A percentile compares a stretch with the other conserved stretches of the same genome.
phyloP scores from a whole-genome alignment of 495 filamentous ascomycete genomes.

The Pseudomonodictys pantanalensis region DNA sequence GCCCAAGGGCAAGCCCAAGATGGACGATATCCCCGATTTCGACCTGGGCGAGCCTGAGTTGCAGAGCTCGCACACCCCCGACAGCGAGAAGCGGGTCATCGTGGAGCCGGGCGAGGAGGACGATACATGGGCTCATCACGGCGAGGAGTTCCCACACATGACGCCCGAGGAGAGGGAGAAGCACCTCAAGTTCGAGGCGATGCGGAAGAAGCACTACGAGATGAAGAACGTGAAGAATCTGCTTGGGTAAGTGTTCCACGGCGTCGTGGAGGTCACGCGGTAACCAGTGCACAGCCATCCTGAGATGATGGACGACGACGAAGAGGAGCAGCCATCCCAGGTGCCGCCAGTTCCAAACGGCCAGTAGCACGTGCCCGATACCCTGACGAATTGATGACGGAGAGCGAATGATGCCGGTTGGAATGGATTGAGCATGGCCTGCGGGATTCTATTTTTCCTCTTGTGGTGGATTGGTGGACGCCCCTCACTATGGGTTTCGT shows the following conservation, averaged over 20 bases:
- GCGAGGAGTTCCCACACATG: constrained; percentile 57
- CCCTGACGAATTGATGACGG: background rate
- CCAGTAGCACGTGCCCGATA: constrained; percentile 17
- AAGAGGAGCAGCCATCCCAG: constrained; percentile 31
- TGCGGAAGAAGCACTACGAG: constrained; percentile 95
- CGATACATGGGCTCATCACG: constrained; percentile 53
- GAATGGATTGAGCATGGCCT: no score
- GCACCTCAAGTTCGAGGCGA: constrained; percentile 83
- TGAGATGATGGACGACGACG: constrained; percentile 38
- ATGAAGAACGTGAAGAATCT: constrained; percentile 93
- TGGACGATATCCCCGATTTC: constrained; percentile 85
- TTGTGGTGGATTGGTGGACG: no score
- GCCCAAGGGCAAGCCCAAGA: constrained; percentile 44
- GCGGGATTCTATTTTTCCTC: no score
- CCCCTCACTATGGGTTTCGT: no score
- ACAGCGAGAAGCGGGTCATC: constrained; percentile 69
- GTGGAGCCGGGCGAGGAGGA: constrained; percentile 60
- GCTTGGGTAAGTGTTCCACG: constrained; percentile 57
- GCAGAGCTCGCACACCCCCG: constrained; percentile 45
- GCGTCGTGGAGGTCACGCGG: background rate
- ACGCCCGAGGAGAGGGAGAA: constrained; percentile 80
- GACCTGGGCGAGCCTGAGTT: constrained; percentile 90
- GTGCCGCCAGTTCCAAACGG: constrained; percentile 25
- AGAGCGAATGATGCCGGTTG: background rate
- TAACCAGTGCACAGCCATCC: constrained; percentile 34